A percentile compares a stretch with the other conserved stretches of the same genome.
phyloP scores from a whole-genome alignment of 257 asterid genomes.

The Vinca minor region DNA sequence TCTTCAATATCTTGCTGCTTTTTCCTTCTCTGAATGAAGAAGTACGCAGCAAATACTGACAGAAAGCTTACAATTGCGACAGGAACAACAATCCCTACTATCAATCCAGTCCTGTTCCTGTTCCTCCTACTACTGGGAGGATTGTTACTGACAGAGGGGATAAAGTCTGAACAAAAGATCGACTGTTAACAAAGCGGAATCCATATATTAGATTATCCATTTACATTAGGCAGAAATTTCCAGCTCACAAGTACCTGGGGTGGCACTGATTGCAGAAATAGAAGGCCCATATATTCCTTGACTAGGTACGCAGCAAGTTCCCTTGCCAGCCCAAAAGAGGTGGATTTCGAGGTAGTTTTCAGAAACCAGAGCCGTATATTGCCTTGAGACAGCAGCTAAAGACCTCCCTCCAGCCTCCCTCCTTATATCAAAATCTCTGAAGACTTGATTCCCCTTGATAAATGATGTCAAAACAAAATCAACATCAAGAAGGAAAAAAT shows the following conservation, averaged over 20 bases:
- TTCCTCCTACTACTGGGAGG: too few species aligned
- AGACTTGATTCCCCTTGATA: conserved; percentile 44
- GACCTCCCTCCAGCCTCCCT: conserved; percentile 48
- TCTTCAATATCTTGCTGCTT: conserved; percentile 31
- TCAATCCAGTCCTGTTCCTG: conserved; percentile 42
- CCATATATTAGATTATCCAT: background rate
- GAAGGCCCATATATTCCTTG: conserved; percentile 67
- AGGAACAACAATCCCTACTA: conserved; percentile 53
- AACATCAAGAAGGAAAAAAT: background rate
- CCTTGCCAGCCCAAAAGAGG: conserved; percentile 88
- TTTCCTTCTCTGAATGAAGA: conserved; percentile 35
- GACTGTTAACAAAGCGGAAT: background rate
- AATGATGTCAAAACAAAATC: background rate
- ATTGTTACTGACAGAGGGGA: conserved; percentile 43
- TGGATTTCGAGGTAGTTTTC: conserved; percentile 72
- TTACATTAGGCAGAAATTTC: background rate
- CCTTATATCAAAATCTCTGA: conserved; percentile 57
- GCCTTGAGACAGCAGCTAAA: conserved; percentile 35
- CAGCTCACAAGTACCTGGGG: conserved; percentile 39
- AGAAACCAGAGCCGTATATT: conserved; percentile 37
- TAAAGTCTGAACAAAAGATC: conserved; percentile 39
- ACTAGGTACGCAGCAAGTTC: conserved; percentile 73
- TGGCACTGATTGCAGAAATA: conserved; percentile 68
- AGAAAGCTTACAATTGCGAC: conserved; percentile 32
- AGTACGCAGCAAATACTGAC: conserved; percentile 28